Evolutionary conservation across 768 basidiomycete species (phyloP).

Genomic region (Polyporus arcularius): DNA sequence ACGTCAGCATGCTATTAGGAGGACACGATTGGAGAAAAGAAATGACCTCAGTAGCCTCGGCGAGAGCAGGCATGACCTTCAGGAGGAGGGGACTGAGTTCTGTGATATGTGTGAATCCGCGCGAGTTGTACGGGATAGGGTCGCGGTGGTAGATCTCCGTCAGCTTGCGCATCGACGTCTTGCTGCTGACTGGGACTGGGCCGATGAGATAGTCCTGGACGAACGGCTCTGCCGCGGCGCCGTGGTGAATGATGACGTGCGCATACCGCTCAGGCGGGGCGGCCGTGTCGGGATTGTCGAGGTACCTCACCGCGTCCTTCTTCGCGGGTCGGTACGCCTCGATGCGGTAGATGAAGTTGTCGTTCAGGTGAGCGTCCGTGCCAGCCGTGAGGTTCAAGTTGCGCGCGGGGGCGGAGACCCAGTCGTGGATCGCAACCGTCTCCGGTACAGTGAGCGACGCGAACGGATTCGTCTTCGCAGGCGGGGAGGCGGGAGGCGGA

Average conservation of each 20-base stretch:
- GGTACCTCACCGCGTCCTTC: conserved; percentile 45
- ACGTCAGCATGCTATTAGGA: conserved; percentile 2
- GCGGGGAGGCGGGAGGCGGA: conserved; percentile 39
- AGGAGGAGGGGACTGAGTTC: conserved; percentile 36
- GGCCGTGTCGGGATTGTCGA: conserved; percentile 34
- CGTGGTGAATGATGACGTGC: conserved; percentile 54
- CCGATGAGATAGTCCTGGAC: conserved; percentile 60
- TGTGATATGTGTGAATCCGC: conserved; percentile 36
- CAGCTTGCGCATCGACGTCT: conserved; percentile 43
- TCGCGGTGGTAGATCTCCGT: conserved; percentile 54
- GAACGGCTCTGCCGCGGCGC: conserved; percentile 40
- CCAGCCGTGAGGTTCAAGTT: conserved; percentile 50
- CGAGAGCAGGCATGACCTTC: conserved; percentile 37
- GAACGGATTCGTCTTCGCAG: conserved; percentile 52
- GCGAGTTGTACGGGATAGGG: conserved; percentile 56
- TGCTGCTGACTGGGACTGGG: conserved; percentile 48
- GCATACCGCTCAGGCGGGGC: conserved; percentile 43
- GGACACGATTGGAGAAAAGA: neutral
- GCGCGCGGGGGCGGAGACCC: conserved; percentile 45
- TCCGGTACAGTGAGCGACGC: conserved; percentile 48
- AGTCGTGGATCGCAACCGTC: conserved; percentile 43
- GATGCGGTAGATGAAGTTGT: conserved; percentile 53
- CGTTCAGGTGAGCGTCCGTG: conserved; percentile 35
- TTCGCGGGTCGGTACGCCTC: conserved; percentile 54
- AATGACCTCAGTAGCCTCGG: conserved; percentile 44